phyloP scores from a whole-genome alignment of 2,329 filamentous ascomycete species.

The Colletotrichum shisoi region DNA sequence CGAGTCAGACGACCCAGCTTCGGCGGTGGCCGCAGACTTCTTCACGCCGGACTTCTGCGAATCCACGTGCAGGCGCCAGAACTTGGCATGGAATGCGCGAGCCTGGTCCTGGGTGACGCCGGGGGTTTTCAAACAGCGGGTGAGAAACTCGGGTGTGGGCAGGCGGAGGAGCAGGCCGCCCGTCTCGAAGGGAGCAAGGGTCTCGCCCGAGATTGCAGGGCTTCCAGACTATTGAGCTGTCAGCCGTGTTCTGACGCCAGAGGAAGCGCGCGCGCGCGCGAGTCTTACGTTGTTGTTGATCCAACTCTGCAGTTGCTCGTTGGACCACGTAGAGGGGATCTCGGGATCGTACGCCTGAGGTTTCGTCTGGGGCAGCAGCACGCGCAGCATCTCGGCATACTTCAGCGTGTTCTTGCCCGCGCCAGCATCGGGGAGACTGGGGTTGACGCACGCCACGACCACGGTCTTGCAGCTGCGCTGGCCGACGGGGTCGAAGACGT shows the following conservation, averaged over 20 bases:
- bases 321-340: conserved; percentile 52
- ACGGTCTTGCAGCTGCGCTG: conserved; percentile 53
- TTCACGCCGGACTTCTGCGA: conserved; percentile 43
- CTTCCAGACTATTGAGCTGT: conserved; percentile 49
- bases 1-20: background rate
- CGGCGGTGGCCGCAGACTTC: background rate
- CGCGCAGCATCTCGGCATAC: conserved; percentile 58
- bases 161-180: conserved; percentile 55
- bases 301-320: conserved; percentile 52
- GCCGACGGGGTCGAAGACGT: conserved; percentile 56
- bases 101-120: conserved; percentile 52
- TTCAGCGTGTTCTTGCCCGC: conserved; percentile 59
- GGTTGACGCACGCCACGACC: conserved; percentile 59
- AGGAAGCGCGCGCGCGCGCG: background rate
- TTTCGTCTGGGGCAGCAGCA: conserved; percentile 47
- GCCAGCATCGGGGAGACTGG: conserved; percentile 54
- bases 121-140: conserved; percentile 51
- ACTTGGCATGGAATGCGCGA: conserved; percentile 52
- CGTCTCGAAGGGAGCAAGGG: conserved; percentile 53
- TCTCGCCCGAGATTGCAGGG: conserved; percentile 46
- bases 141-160: conserved; percentile 51
- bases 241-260: background rate
- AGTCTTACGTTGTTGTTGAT: conserved; percentile 52
- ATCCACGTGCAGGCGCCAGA: conserved; percentile 55
- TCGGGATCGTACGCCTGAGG: conserved; percentile 42